phyloP scores from a whole-genome alignment of 805 yeast species.

The Nakazawaea wickerhamii region DNA sequence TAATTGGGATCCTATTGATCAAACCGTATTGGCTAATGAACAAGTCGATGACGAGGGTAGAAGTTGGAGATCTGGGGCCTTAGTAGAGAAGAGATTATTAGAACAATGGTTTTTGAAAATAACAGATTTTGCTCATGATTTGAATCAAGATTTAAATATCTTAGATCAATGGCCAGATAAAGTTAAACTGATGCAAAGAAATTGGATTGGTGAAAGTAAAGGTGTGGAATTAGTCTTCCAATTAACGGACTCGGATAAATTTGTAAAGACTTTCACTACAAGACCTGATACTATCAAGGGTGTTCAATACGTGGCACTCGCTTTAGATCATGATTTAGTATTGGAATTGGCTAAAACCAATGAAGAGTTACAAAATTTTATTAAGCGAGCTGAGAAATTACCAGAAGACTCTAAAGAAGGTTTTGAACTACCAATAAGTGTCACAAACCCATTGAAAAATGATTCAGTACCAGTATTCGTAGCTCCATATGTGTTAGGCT shows the following conservation, averaged over 20 bases:
- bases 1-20: constrained; percentile 97
- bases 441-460: constrained; percentile 54
- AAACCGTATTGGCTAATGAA: constrained; percentile 92
- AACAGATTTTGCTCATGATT: constrained; percentile 68
- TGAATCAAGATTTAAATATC: constrained; percentile 56
- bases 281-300: constrained; percentile 84
- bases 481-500: constrained; percentile 84
- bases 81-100: constrained; percentile 74
- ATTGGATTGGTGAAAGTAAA: constrained; percentile 89
- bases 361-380: constrained; percentile 38
- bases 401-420: constrained; percentile 58
- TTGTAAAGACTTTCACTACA: constrained; percentile 68
- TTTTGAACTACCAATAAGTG: constrained; percentile 39
- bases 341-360: constrained; percentile 32
- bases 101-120: constrained; percentile 95
- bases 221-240: constrained; percentile 69
- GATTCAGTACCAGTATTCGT: constrained; percentile 65
- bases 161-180: constrained; percentile 81
- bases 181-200: constrained; percentile 83
- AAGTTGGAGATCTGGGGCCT: constrained; percentile 97
- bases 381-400: constrained; percentile 30
- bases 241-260: constrained; percentile 21
- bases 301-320: constrained; percentile 77
- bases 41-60: constrained; percentile 89
- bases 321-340: constrained; percentile 65